A percentile compares a stretch with the other conserved stretches of the same genome.
Conservation (phyloP, 345 rosid species). For the Rhizophora apiculata region DNA sequence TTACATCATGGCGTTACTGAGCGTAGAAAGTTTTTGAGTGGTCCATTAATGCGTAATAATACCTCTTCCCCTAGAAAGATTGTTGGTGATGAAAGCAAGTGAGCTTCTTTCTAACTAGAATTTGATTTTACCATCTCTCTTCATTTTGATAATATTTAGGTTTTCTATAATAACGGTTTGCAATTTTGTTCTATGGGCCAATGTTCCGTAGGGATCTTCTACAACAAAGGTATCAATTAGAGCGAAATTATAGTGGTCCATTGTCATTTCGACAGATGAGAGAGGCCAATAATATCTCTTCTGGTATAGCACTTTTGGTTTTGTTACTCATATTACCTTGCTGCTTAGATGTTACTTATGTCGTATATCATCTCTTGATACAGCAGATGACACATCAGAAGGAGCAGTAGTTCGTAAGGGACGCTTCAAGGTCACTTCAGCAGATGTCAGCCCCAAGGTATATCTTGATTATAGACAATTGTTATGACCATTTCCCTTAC, state of each 20-base stretch:
- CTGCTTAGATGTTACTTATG: slow-evolving; percentile 4
- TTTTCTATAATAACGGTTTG: neutral
- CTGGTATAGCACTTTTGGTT: slow-evolving; percentile 37
- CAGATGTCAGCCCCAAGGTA: slow-evolving; percentile 89
- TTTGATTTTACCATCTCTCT: neutral
- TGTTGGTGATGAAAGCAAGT: slow-evolving; percentile 63
- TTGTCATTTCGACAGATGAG: slow-evolving; percentile 56
- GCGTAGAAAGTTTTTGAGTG: slow-evolving; percentile 51
- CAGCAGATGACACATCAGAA: slow-evolving; percentile 69
- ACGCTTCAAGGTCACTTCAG: slow-evolving; percentile 84
- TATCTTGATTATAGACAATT: neutral
- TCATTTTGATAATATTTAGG: neutral
- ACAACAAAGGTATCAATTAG: slow-evolving; percentile 53
- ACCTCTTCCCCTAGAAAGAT: slow-evolving; percentile 50
- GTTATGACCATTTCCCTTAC: neutral
- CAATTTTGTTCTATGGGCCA: too few relatives aligned
- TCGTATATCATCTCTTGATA: slow-evolving; percentile 2
- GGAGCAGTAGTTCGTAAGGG: slow-evolving; percentile 79
- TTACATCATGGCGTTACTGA: slow-evolving; percentile 44
- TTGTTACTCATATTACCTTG: slow-evolving; percentile 10
- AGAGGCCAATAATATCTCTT: slow-evolving; percentile 52
- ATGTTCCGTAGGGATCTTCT: slow-evolving; percentile 49
- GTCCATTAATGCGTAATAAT: slow-evolving; percentile 50
- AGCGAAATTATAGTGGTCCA: slow-evolving; percentile 77
- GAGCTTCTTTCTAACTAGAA: slow-evolving; percentile 20